Conservation (phyloP, 345 rosid genomes). For the Iberis pinnata region DNA sequence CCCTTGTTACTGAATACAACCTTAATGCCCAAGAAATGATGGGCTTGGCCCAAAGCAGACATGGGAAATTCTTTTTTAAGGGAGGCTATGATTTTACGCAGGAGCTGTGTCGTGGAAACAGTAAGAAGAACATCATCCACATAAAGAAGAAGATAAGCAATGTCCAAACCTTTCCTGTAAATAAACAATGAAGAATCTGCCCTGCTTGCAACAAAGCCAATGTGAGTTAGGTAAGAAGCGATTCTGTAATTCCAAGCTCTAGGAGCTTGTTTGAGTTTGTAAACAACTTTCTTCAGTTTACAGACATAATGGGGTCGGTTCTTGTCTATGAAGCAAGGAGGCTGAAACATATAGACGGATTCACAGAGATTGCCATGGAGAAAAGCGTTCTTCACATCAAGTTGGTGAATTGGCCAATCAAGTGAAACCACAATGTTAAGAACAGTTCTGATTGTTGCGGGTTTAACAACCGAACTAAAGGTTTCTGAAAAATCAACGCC, state of each 20-base stretch:
- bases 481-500: background rate
- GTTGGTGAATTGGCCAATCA: background rate
- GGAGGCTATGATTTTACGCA: too few species aligned
- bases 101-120: background rate
- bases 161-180: background rate
- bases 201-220: background rate
- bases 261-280: background rate
- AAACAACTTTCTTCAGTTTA: background rate
- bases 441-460: background rate
- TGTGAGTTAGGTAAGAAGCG: background rate
- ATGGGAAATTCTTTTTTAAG: background rate
- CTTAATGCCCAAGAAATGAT: too few species aligned
- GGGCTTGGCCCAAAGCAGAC: background rate
- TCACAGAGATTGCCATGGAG: background rate
- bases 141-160: background rate
- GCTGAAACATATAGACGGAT: background rate
- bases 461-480: background rate
- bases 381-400: background rate
- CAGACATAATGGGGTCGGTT: background rate
- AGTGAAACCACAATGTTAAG: background rate
- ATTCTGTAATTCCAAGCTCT: background rate
- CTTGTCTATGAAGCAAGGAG: background rate
- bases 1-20: too few species aligned
- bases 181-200: background rate
- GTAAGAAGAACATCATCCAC: background rate